Evolutionary conservation across 768 basidiomycete species (phyloP).

Genomic region (Rhizopogon vulgaris): DNA sequence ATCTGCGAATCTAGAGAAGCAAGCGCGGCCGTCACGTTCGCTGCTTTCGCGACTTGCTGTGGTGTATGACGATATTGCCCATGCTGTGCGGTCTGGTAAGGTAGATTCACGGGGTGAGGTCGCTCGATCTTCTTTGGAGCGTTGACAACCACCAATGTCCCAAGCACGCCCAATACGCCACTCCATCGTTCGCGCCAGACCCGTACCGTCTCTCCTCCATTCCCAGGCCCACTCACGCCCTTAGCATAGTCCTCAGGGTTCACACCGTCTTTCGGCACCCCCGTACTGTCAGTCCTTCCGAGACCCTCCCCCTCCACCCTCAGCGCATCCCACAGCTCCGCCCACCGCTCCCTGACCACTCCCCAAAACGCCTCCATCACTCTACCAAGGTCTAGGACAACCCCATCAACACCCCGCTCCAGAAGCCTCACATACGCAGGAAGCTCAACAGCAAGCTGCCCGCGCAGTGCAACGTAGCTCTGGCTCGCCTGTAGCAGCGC

Average conservation of each 20-base stretch:
- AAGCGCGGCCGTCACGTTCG: constrained; percentile 4
- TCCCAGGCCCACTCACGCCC: background rate
- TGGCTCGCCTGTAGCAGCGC: constrained; percentile 67
- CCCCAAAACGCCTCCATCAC: constrained; percentile 58
- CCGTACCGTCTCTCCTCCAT: constrained; percentile 47
- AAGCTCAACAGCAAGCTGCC: constrained; percentile 65
- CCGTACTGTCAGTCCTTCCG: constrained; percentile 38
- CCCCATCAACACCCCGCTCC: constrained; percentile 50
- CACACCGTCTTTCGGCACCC: background rate
- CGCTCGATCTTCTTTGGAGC: background rate
- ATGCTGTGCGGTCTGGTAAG: background rate
- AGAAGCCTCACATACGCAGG: constrained; percentile 56
- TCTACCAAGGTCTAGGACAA: constrained; percentile 45
- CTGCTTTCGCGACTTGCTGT: background rate
- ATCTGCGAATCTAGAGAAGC: constrained; percentile 20
- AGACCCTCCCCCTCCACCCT: constrained; percentile 65
- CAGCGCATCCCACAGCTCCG: constrained; percentile 81
- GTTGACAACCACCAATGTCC: constrained; percentile 30
- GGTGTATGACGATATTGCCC: constrained; percentile 8
- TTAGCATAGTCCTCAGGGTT: background rate
- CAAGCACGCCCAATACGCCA: constrained; percentile 52
- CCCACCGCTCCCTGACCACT: constrained; percentile 61
- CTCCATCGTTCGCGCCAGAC: constrained; percentile 69
- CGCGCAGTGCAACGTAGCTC: constrained; percentile 72
- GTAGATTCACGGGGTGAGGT: background rate